Evolutionary conservation across 306 rosid genomes (phyloP).

Genomic region (Lathyrus oleraceus): DNA sequence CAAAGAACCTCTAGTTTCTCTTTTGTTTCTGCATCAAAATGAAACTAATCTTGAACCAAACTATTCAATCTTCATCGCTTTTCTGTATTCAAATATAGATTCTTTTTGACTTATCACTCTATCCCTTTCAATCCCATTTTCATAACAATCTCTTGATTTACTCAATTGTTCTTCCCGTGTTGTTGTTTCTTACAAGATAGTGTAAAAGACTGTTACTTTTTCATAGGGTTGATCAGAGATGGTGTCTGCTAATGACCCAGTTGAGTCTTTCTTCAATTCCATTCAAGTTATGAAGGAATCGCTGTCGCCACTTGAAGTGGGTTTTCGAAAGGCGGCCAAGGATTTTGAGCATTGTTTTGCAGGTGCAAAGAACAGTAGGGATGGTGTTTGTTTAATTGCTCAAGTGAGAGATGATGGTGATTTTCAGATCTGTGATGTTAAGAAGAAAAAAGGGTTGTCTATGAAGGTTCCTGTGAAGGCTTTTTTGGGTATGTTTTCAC

Average conservation of each 20-base stretch:
- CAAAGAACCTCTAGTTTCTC: not conserved
- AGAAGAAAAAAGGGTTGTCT: constrained; percentile 63
- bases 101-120: constrained; percentile 22
- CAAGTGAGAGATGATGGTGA: constrained; percentile 52
- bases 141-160: constrained; percentile 3
- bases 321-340: constrained; percentile 75
- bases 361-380: constrained; percentile 52
- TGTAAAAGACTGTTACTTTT: constrained; percentile 36
- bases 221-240: constrained; percentile 51
- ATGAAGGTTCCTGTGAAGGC: constrained; percentile 72
- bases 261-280: constrained; percentile 84
- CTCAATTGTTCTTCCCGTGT: not conserved
- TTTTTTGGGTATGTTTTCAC: constrained; percentile 63
- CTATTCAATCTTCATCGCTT: constrained; percentile 37
- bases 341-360: constrained; percentile 87
- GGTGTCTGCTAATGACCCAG: constrained; percentile 82
- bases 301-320: constrained; percentile 72
- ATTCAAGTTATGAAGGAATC: constrained; percentile 78
- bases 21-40: not conserved
- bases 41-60: constrained; percentile 37
- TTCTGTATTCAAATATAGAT: constrained; percentile 24
- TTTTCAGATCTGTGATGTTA: constrained; percentile 66
- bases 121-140: constrained; percentile 40
- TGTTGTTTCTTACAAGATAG: constrained; percentile 10
- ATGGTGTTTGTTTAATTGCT: constrained; percentile 52